These are phyloP conservation scores for Lasiosphaeria miniovina DNA, from an alignment of 495 filamentous ascomycete genomes.

Conservation along the genomic window DNA sequence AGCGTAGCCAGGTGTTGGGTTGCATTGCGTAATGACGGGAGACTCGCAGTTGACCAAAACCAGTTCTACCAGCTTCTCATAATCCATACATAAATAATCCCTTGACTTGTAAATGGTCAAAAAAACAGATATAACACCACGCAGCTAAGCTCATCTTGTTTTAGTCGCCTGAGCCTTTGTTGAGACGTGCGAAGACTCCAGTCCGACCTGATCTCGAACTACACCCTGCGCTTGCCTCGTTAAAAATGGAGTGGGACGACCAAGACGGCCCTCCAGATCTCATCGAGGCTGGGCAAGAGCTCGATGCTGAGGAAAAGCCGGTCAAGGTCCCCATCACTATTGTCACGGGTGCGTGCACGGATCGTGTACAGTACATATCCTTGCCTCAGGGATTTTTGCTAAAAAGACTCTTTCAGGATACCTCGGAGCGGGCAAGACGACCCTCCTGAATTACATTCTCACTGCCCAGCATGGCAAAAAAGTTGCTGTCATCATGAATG, in stretches of 20 bases:
- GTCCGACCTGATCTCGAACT: no score
- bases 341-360: constrained; percentile 65
- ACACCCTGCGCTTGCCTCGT: neutral
- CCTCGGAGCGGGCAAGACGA: constrained; percentile 93
- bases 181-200: no score
- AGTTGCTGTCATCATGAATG: constrained; percentile 96
- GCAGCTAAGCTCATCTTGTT: no score
- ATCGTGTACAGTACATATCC: neutral
- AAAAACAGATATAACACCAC: no score
- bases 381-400: neutral
- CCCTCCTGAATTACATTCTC: constrained; percentile 91
- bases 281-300: constrained; percentile 49
- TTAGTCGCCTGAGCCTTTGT: no score
- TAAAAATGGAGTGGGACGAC: constrained; percentile 53
- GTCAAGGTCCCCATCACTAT: constrained; percentile 90
- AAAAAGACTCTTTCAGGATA: constrained; percentile 49
- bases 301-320: constrained; percentile 44
- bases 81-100: neutral
- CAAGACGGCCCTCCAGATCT: constrained; percentile 75
- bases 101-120: neutral
- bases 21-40: no score
- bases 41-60: no score
- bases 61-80: no score
- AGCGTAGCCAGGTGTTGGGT: no score
- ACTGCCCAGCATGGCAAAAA: constrained; percentile 93